These are phyloP conservation scores for Salvia hispanica DNA, from an alignment of 257 asterid species.

Conservation along the genomic window DNA sequence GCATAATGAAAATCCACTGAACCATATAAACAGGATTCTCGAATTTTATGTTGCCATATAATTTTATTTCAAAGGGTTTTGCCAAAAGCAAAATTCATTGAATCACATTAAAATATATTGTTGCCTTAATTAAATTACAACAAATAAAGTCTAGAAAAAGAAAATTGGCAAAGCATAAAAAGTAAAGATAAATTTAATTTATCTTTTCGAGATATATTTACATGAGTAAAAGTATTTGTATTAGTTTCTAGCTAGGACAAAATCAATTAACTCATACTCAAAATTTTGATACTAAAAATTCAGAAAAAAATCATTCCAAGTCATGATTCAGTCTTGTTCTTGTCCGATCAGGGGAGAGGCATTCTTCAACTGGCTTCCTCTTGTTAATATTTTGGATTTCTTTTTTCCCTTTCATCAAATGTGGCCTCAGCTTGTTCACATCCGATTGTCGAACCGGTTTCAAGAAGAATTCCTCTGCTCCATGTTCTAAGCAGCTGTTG, in stretches of 20 bases:
- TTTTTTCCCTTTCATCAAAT: conserved; percentile 40
- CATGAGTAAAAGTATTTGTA: background rate
- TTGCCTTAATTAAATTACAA: too few species aligned
- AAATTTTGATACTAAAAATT: background rate
- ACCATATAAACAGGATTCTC: background rate
- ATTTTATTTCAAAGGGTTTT: background rate
- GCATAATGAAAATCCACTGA: too few species aligned
- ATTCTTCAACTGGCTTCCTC: conserved; percentile 43
- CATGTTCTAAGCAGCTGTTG: conserved; percentile 58
- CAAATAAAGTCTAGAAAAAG: too few species aligned
- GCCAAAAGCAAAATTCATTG: background rate
- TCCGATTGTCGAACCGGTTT: conserved; percentile 65
- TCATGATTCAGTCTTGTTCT: conserved; percentile 47
- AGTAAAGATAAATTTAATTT: background rate
- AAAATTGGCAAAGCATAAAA: too few species aligned
- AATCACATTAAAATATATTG: background rate
- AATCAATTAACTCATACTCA: background rate
- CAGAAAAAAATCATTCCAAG: conserved; percentile 25
- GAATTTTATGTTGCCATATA: background rate
- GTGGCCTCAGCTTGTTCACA: conserved; percentile 55
- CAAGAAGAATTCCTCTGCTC: conserved; percentile 66
- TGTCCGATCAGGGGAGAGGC: conserved; percentile 47
- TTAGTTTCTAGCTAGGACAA: background rate
- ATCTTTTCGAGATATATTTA: conserved; percentile 12
- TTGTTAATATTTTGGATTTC: conserved; percentile 29